These are phyloP conservation scores for Hanseniaspora nectarophila DNA, from an alignment of 805 yeast species.

Conservation along the genomic window DNA sequence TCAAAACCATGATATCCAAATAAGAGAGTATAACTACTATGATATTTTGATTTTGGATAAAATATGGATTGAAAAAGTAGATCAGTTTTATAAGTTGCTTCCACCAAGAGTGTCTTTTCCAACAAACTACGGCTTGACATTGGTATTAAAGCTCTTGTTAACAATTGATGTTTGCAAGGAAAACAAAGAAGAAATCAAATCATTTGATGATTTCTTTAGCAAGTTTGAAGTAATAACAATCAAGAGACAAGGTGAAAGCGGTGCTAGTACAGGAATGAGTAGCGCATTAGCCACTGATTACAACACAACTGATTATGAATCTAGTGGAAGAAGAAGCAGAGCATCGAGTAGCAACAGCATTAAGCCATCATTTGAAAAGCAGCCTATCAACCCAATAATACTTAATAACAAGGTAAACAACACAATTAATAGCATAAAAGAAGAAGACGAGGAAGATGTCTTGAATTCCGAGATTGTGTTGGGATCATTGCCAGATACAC, in stretches of 20 bases:
- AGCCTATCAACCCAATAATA: neutral
- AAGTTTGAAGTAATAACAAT: slow-evolving; percentile 2
- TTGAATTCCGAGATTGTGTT: neutral
- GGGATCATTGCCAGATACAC: neutral
- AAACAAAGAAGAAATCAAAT: neutral
- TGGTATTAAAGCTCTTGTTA: neutral
- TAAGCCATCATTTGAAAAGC: neutral
- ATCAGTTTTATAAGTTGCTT: neutral
- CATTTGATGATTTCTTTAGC: neutral
- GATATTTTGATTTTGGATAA: slow-evolving; percentile 2
- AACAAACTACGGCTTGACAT: neutral
- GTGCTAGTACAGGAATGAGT: neutral
- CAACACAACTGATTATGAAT: neutral
- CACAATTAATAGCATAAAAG: neutral
- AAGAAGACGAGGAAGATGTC: neutral
- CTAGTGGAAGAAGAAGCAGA: neutral
- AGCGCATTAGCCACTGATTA: neutral
- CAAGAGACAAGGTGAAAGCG: neutral
- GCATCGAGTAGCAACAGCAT: neutral
- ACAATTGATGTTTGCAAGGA: neutral
- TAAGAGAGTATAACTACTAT: neutral
- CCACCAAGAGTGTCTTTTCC: slow-evolving; percentile 7
- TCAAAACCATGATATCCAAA: neutral
- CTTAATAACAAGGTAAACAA: neutral
- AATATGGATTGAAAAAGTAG: slow-evolving; percentile 1